Conservation (phyloP, 257 asterid genomes). For the Rehmannia glutinosa region DNA sequence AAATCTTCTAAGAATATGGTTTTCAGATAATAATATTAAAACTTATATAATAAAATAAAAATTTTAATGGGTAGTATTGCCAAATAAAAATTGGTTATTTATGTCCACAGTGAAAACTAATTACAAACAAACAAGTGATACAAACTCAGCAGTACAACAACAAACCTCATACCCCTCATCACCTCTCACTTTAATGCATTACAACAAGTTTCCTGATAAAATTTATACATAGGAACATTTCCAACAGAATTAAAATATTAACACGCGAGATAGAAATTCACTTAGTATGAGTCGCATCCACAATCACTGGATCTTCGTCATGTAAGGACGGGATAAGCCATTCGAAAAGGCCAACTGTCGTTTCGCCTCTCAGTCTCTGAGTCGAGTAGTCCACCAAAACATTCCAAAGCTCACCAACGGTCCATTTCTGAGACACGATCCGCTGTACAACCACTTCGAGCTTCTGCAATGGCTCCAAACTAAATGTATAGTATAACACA, state of each 20-base stretch:
- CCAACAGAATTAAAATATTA: too few relatives aligned
- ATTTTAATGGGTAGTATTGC: too few relatives aligned
- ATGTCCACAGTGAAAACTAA: too few relatives aligned
- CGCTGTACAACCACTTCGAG: conserved; percentile 45
- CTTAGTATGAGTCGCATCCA: conserved; percentile 13
- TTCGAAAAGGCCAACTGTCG: conserved; percentile 43
- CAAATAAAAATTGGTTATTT: too few relatives aligned
- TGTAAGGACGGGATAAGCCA: conserved; percentile 71
- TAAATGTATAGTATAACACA: conserved; percentile 58
- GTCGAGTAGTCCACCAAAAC: conserved; percentile 55
- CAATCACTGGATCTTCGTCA: conserved; percentile 23
- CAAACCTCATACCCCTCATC: neutral
- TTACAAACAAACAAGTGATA: neutral
- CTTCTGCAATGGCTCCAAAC: conserved; percentile 39
- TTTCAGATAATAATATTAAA: too few relatives aligned
- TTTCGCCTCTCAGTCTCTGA: conserved; percentile 43
- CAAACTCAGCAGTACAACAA: too few relatives aligned
- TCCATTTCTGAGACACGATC: conserved; percentile 65
- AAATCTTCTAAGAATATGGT: too few relatives aligned
- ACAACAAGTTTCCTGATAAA: neutral
- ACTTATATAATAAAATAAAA: too few relatives aligned
- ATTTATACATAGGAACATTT: too few relatives aligned
- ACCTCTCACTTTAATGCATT: neutral
- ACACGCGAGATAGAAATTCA: too few relatives aligned
- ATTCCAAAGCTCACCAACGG: conserved; percentile 83